Conservation (phyloP, 441 rosid species). For the Brassica balearica region DNA sequence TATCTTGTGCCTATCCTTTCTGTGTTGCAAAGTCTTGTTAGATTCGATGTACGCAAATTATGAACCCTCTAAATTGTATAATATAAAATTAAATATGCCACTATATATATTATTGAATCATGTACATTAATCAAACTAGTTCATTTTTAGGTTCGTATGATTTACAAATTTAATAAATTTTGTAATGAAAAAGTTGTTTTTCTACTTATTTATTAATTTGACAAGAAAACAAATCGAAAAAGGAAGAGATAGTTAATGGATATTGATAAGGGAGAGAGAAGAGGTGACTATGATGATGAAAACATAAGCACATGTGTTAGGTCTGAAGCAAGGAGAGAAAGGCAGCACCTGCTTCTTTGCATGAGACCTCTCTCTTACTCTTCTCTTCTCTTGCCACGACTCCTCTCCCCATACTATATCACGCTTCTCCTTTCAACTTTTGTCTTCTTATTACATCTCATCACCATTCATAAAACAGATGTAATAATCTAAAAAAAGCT, state of each 20-base stretch:
- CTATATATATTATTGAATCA: constrained; percentile 5
- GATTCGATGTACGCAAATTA: constrained; percentile 30
- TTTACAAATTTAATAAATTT: neutral
- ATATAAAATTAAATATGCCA: constrained; percentile 7
- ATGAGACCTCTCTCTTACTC: constrained; percentile 38
- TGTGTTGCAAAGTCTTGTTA: constrained; percentile 40
- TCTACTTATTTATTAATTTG: neutral
- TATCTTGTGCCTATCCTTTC: constrained; percentile 26
- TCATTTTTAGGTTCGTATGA: neutral
- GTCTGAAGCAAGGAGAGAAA: constrained; percentile 41
- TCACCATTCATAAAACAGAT: constrained; percentile 18
- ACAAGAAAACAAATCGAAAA: neutral
- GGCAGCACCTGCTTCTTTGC: constrained; percentile 50
- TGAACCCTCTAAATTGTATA: neutral
- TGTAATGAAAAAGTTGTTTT: neutral
- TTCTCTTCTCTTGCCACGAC: constrained; percentile 42
- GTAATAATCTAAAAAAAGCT: neutral
- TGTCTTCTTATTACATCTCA: constrained; percentile 39
- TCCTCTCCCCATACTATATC: constrained; percentile 38
- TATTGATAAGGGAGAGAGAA: constrained; percentile 41
- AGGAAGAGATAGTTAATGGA: constrained; percentile 4
- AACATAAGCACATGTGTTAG: constrained; percentile 46
- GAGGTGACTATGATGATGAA: constrained; percentile 33
- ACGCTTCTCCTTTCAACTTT: constrained; percentile 23
- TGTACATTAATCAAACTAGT: neutral